Evolutionary conservation across 441 rosid species (phyloP).

Genomic region (Jatropha multifida): DNA sequence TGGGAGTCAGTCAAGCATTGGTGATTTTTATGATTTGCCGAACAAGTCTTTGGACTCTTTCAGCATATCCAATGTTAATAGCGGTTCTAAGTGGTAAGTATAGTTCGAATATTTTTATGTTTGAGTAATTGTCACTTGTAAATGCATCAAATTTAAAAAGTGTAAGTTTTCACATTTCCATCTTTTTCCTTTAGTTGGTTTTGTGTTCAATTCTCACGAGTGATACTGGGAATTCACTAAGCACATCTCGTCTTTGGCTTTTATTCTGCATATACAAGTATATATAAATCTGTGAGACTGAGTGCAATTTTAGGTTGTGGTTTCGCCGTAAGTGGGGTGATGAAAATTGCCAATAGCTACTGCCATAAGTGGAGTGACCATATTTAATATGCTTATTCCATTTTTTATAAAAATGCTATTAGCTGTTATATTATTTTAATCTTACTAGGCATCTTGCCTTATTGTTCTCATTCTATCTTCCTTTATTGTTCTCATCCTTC

Average conservation of each 20-base stretch:
- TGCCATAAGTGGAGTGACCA: no score
- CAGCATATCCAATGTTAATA: constrained; percentile 79
- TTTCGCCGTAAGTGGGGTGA: no score
- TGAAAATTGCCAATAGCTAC: no score
- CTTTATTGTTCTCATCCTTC: background rate
- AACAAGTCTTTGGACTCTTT: constrained; percentile 73
- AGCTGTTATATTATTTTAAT: no score
- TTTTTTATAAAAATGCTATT: background rate
- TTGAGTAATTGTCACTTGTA: background rate
- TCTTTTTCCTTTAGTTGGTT: background rate
- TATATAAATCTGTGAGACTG: background rate
- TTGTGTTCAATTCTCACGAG: background rate
- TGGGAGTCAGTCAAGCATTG: constrained; percentile 58
- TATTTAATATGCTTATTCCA: background rate
- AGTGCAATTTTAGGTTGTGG: background rate
- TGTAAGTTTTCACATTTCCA: background rate
- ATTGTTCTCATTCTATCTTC: no score
- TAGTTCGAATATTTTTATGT: background rate
- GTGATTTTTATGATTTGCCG: constrained; percentile 57
- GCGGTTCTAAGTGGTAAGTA: constrained; percentile 79
- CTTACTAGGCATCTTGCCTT: background rate
- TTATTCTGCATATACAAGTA: background rate
- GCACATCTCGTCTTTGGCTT: background rate
- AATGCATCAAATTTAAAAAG: background rate
- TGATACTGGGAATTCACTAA: background rate